Evolutionary conservation across 1,284 basidiomycete genomes (phyloP).

Genomic region (Ustilago loliicola): DNA sequence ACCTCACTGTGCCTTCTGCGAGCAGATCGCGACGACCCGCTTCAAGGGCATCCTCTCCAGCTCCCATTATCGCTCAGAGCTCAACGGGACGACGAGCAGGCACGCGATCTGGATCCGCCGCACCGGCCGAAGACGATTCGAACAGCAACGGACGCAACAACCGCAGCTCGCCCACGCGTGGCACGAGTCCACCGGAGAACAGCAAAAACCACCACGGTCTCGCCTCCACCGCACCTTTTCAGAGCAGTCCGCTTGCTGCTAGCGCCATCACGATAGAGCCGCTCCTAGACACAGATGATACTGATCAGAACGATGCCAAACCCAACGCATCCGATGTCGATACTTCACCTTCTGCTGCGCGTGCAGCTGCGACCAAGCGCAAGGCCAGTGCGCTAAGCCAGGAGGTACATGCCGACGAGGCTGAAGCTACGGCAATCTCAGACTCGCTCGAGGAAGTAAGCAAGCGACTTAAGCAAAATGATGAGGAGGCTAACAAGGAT

Average conservation of each 20-base stretch:
- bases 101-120: conserved; percentile 35
- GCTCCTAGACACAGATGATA: conserved; percentile 43
- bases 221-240: conserved; percentile 50
- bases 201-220: conserved; percentile 43
- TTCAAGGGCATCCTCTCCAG: conserved; percentile 46
- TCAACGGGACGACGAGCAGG: conserved; percentile 21
- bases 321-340: conserved; percentile 5
- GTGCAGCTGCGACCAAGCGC: conserved; percentile 28
- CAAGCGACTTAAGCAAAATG: conserved; percentile 35
- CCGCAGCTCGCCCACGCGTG: conserved; percentile 30
- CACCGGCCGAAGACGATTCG: conserved; percentile 29
- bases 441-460: conserved; percentile 28
- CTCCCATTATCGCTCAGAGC: conserved; percentile 31
- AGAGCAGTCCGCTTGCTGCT: conserved; percentile 52
- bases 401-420: conserved; percentile 33
- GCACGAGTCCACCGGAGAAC: conserved; percentile 44
- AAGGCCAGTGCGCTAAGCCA: conserved; percentile 53
- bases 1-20: conserved; percentile 33
- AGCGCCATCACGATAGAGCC: conserved; percentile 55
- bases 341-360: conserved; percentile 12
- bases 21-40: conserved; percentile 48
- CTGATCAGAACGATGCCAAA: conserved; percentile 14
- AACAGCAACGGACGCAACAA: conserved; percentile 12
- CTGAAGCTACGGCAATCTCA: neutral
- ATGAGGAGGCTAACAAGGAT: conserved; percentile 5